Evolutionary conservation across 1,284 basidiomycete genomes (phyloP).

Genomic region (Melanopsichium pennsylvanicum): DNA sequence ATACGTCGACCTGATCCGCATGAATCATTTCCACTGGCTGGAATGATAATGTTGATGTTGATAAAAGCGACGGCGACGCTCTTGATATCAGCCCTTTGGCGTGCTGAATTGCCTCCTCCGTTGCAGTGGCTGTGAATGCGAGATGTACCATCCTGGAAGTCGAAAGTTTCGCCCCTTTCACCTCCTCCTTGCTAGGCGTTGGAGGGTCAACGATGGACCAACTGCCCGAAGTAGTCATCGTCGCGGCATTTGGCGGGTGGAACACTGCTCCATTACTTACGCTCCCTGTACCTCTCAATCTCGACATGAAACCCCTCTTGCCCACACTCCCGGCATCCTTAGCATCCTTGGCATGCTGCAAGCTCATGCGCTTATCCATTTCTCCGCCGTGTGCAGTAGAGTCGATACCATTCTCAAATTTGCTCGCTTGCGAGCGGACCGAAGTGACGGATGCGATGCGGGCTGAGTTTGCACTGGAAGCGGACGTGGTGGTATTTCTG

Average conservation of each 20-base stretch:
- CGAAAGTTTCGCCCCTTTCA: not conserved
- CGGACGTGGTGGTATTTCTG: conserved; percentile 9
- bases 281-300: conserved; percentile 18
- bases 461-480: not conserved
- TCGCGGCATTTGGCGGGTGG: not conserved
- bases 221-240: conserved; percentile 24
- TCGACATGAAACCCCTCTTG: conserved; percentile 33
- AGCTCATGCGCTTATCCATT: conserved; percentile 26
- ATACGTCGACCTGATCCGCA: conserved; percentile 3
- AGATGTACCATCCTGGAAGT: conserved; percentile 5
- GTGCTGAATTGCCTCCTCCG: conserved; percentile 1
- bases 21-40: conserved; percentile 4
- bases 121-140: conserved; percentile 9
- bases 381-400: not conserved
- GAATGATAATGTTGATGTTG: not conserved
- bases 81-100: conserved; percentile 8
- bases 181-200: conserved; percentile 12
- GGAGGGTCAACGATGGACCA: conserved; percentile 31
- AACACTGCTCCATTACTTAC: conserved; percentile 13
- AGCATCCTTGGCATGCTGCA: conserved; percentile 12
- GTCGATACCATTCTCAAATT: conserved; percentile 16
- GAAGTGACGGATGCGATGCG: not conserved
- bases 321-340: conserved; percentile 10
- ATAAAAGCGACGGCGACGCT: conserved; percentile 1
- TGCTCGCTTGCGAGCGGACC: conserved; percentile 20